Evolutionary conservation across 2,329 filamentous ascomycete species (phyloP).

Genomic region (Emmonsiellopsis sp.): DNA sequence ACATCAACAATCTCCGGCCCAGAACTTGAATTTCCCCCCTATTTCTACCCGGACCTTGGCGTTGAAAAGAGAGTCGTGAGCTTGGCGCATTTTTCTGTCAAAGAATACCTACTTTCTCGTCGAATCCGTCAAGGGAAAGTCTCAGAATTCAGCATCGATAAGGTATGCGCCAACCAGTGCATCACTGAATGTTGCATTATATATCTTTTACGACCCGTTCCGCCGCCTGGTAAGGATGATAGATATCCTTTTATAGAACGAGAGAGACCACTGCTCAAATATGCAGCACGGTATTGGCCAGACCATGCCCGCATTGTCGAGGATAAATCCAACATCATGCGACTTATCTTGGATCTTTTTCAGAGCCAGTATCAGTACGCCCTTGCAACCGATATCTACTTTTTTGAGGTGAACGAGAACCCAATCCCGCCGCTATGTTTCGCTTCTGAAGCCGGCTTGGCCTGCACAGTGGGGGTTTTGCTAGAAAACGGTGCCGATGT

Average conservation of each 20-base stretch:
- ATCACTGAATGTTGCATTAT: constrained; percentile 15
- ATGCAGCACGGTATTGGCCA: background rate
- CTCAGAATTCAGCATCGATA: constrained; percentile 12
- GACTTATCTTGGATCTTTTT: background rate
- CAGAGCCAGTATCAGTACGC: background rate
- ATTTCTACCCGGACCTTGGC: background rate
- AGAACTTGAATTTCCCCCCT: background rate
- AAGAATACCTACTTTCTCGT: constrained; percentile 13
- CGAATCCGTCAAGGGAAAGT: constrained; percentile 6
- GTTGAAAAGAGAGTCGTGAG: background rate
- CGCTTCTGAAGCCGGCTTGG: background rate
- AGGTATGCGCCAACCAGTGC: constrained; percentile 7
- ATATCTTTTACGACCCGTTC: constrained; percentile 14
- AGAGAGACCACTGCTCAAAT: background rate
- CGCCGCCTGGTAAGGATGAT: background rate
- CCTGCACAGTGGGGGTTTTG: background rate
- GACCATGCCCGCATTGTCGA: background rate
- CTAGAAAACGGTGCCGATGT: background rate
- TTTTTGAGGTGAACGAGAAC: background rate
- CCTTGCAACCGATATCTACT: background rate
- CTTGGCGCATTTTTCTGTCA: constrained; percentile 16
- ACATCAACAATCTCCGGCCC: constrained; percentile 2
- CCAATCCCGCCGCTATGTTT: background rate
- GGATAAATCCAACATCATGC: background rate
- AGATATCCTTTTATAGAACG: no score